Percentiles rank a stretch among this genome's conserved stretches.
phyloP scores from a whole-genome alignment of 352 stramenopile species.

The Elongisporangium prolatum region DNA sequence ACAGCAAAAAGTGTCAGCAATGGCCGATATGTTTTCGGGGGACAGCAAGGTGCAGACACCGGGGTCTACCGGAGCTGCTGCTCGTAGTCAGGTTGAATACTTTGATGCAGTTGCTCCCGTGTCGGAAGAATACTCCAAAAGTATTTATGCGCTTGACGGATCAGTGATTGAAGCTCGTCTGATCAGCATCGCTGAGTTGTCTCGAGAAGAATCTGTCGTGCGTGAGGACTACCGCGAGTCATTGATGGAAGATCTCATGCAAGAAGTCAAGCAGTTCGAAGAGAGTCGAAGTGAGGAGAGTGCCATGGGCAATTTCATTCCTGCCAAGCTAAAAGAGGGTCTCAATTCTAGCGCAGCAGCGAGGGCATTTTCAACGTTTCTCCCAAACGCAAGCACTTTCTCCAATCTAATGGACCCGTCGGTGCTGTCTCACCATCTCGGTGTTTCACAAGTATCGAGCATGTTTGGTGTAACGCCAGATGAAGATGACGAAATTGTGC shows the following conservation, averaged over 20 bases:
- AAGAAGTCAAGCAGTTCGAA: slow-evolving; percentile 56
- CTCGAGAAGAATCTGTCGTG: slow-evolving; percentile 35
- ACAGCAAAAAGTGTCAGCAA: neutral
- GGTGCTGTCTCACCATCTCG: slow-evolving; percentile 44
- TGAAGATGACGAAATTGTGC: slow-evolving; percentile 44
- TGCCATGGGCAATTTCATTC: slow-evolving; percentile 52
- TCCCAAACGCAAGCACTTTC: slow-evolving; percentile 64
- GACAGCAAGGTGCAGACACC: neutral
- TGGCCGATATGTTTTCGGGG: neutral
- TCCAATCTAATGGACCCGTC: slow-evolving; percentile 73
- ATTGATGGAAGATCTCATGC: slow-evolving; percentile 60
- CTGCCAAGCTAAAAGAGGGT: slow-evolving; percentile 42
- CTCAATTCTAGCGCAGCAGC: slow-evolving; percentile 51
- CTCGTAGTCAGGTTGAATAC: slow-evolving; percentile 29
- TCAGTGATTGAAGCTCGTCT: slow-evolving; percentile 65
- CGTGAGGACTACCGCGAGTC: slow-evolving; percentile 40
- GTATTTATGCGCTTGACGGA: slow-evolving; percentile 63
- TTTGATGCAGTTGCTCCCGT: slow-evolving; percentile 57
- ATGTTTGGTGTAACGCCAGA: slow-evolving; percentile 64
- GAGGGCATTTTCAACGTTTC: slow-evolving; percentile 71
- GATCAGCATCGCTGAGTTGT: slow-evolving; percentile 61
- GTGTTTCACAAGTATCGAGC: slow-evolving; percentile 25
- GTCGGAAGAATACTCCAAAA: slow-evolving; percentile 55
- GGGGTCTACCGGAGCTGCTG: neutral
- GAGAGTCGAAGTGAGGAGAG: slow-evolving; percentile 31